phyloP scores from a whole-genome alignment of 805 yeast species.

The Blastobotrys muscicola region DNA sequence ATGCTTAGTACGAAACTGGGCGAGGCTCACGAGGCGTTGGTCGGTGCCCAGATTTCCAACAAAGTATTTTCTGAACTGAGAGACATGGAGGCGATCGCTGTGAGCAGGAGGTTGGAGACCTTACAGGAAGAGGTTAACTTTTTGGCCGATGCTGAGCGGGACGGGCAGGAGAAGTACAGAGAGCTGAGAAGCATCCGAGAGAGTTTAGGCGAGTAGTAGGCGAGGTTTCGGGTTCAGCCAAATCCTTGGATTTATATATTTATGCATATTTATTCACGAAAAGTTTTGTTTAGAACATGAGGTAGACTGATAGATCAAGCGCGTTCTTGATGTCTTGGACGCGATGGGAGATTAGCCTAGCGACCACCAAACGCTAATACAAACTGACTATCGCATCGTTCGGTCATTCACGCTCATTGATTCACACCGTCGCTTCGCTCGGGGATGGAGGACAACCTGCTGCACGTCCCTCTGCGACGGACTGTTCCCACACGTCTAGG shows the following conservation, averaged over 20 bases:
- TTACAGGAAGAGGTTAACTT: constrained; percentile 21
- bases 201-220: too few relatives aligned
- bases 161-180: constrained; percentile 17
- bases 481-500: constrained; percentile 37
- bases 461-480: constrained; percentile 43
- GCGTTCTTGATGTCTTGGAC: too few relatives aligned
- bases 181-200: constrained; percentile 6
- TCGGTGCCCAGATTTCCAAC: constrained; percentile 7
- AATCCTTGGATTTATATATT: too few relatives aligned
- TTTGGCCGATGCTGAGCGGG: constrained; percentile 18
- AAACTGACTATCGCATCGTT: too few relatives aligned
- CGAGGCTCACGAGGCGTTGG: constrained; percentile 13
- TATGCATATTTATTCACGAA: too few relatives aligned
- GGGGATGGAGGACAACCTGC: constrained; percentile 29
- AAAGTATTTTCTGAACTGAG: constrained; percentile 12
- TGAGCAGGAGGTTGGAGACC: constrained; percentile 10
- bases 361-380: too few relatives aligned
- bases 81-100: constrained; percentile 16
- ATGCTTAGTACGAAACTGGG: constrained; percentile 14
- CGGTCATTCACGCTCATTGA: too few relatives aligned
- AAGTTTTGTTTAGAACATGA: too few relatives aligned
- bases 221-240: too few relatives aligned
- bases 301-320: too few relatives aligned
- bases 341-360: too few relatives aligned
- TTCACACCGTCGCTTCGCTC: too few relatives aligned